phyloP scores from a whole-genome alignment of 140 eudicot genomes.

The Oenanthe javanica region DNA sequence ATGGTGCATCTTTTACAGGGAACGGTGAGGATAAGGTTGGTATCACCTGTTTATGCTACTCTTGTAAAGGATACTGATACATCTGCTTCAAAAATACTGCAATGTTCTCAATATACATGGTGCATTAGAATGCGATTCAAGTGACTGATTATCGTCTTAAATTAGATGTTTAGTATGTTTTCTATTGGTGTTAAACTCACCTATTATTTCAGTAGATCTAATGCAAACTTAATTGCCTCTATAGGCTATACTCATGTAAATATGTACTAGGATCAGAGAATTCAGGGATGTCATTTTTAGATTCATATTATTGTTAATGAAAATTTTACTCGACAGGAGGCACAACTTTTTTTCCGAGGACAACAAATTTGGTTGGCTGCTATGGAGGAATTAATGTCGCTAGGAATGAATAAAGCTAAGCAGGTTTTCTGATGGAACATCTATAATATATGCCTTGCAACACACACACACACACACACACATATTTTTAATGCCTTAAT shows the following conservation, averaged over 20 bases:
- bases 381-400: conserved; percentile 79
- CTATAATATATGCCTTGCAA: neutral
- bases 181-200: neutral
- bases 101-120: neutral
- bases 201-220: neutral
- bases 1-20: conserved; percentile 48
- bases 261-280: neutral
- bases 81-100: neutral
- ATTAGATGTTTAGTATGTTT: neutral
- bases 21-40: conserved; percentile 30
- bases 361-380: conserved; percentile 84
- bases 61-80: neutral
- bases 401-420: conserved; percentile 74
- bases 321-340: conserved; percentile 29
- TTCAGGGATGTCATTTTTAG: neutral
- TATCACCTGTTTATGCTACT: neutral
- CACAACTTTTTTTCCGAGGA: conserved; percentile 73
- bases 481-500: neutral
- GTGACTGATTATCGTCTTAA: neutral
- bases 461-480: neutral
- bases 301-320: neutral
- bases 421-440: conserved; percentile 24
- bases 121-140: neutral
- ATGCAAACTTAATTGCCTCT: neutral
- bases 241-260: neutral